Percentiles rank a stretch among this genome's conserved stretches.
Conservation (phyloP, 768 basidiomycete genomes). For the Kwoniella mangroviensis region DNA sequence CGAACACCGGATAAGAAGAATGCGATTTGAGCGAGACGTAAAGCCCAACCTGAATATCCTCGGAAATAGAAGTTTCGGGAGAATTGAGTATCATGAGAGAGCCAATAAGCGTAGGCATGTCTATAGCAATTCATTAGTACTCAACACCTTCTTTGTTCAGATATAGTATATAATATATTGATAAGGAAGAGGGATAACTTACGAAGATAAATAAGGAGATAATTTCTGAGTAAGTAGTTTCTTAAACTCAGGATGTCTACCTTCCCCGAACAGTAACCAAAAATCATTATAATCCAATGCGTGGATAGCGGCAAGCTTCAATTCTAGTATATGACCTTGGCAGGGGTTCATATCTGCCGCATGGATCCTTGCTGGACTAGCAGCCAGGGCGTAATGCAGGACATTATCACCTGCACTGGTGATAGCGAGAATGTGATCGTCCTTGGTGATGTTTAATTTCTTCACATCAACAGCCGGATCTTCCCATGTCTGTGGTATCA, state of each 20-base stretch:
- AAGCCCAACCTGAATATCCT: constrained; percentile 69
- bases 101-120: constrained; percentile 76
- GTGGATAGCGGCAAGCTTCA: constrained; percentile 73
- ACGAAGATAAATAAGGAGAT: constrained; percentile 70
- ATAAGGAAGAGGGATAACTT: constrained; percentile 16
- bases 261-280: constrained; percentile 70
- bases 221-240: constrained; percentile 67
- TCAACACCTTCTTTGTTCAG: neutral
- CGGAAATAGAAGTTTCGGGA: constrained; percentile 68
- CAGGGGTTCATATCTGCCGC: constrained; percentile 60
- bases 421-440: constrained; percentile 74
- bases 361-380: constrained; percentile 67
- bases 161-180: neutral
- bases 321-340: constrained; percentile 77
- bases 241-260: constrained; percentile 67
- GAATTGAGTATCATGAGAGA: constrained; percentile 63
- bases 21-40: constrained; percentile 67
- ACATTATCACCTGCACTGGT: constrained; percentile 81
- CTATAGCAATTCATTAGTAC: constrained; percentile 16
- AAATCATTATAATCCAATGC: constrained; percentile 68
- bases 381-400: constrained; percentile 75
- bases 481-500: constrained; percentile 61
- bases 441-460: constrained; percentile 64
- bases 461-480: constrained; percentile 76
- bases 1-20: constrained; percentile 68